A percentile compares a stretch with the other conserved stretches of the same genome.
Evolutionary conservation across 352 stramenopile genomes (phyloP).

Genomic region (Phytopythium litorale): DNA sequence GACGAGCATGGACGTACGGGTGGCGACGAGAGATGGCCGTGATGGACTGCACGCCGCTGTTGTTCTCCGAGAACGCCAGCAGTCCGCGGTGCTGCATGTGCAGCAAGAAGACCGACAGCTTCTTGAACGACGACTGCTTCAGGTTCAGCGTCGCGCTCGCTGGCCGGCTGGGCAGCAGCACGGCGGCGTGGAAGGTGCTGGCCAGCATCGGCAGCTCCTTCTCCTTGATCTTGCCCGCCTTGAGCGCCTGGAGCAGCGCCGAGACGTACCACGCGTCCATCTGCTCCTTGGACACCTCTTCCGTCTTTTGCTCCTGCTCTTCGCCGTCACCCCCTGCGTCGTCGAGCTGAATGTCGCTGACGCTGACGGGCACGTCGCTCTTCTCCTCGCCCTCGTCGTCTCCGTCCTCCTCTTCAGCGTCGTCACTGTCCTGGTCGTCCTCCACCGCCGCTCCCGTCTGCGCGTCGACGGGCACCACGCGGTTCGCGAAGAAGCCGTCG

Average conservation of each 20-base stretch:
- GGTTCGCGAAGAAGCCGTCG: slow-evolving; percentile 47
- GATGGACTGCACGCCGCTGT: slow-evolving; percentile 74
- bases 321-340: slow-evolving; percentile 26
- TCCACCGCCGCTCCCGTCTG: slow-evolving; percentile 10
- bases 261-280: slow-evolving; percentile 73
- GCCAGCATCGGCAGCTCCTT: slow-evolving; percentile 78
- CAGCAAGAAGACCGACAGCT: slow-evolving; percentile 71
- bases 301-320: slow-evolving; percentile 4
- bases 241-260: slow-evolving; percentile 65
- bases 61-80: slow-evolving; percentile 53
- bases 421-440: slow-evolving; percentile 7
- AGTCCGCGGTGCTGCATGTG: slow-evolving; percentile 55
- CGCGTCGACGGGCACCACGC: slow-evolving; percentile 24
- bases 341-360: slow-evolving; percentile 29
- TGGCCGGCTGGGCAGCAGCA: slow-evolving; percentile 59
- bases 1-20: slow-evolving; percentile 38
- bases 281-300: slow-evolving; percentile 43
- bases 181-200: slow-evolving; percentile 66
- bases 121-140: slow-evolving; percentile 82
- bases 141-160: slow-evolving; percentile 57
- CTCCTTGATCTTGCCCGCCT: slow-evolving; percentile 46
- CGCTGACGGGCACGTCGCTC: slow-evolving; percentile 19
- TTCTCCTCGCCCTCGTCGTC: slow-evolving; percentile 2
- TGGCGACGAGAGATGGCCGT: slow-evolving; percentile 57
- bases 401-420: slow-evolving; percentile 9